Conservation (phyloP, 139 green algal species). For the Coccomyxa sp. region DNA sequence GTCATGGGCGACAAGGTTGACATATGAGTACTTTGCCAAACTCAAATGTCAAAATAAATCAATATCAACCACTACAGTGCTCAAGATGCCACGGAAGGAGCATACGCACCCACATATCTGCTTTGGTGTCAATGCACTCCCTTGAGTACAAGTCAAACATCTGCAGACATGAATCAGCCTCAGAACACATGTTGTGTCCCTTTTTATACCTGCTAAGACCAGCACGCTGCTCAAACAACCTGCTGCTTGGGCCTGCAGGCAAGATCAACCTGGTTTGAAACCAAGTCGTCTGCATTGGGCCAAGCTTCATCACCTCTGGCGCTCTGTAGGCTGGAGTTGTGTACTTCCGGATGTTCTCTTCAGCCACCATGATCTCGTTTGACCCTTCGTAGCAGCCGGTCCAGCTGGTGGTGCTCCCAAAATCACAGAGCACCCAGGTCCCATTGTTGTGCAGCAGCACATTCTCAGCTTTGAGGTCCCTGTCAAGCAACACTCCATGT, state of each 20-base stretch:
- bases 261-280: no score
- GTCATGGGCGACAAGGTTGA: neutral
- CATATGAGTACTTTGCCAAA: no score
- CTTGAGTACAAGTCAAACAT: constrained; percentile 82
- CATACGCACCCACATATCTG: constrained; percentile 75
- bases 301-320: constrained; percentile 57
- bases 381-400: constrained; percentile 37
- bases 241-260: no score
- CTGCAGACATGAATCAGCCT: constrained; percentile 29
- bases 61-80: neutral
- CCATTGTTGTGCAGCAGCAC: constrained; percentile 68
- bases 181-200: neutral
- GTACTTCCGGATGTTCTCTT: constrained; percentile 78
- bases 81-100: neutral
- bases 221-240: neutral
- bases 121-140: constrained; percentile 68
- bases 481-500: constrained; percentile 16
- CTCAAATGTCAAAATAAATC: neutral
- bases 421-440: constrained; percentile 93
- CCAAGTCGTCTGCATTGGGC: no score
- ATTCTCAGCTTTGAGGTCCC: constrained; percentile 95
- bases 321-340: constrained; percentile 92
- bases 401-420: constrained; percentile 66
- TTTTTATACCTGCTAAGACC: neutral
- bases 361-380: constrained; percentile 42